Evolutionary conservation across 2,329 filamentous ascomycete genomes (phyloP).

Genomic region (Venturia effusa): DNA sequence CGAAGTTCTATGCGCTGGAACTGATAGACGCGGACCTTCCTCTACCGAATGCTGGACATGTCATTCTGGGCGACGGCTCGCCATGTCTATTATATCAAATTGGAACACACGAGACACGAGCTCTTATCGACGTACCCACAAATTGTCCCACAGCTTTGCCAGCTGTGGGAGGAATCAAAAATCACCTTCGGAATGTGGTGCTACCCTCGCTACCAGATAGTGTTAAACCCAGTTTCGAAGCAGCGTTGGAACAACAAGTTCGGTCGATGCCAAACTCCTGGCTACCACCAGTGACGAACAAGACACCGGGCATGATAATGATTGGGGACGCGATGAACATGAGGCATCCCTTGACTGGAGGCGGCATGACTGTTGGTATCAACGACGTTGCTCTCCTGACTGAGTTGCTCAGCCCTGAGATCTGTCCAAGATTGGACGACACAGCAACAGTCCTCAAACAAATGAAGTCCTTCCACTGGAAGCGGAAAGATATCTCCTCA

Average conservation of each 20-base stretch:
- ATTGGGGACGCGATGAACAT: constrained; percentile 97
- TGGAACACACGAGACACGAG: constrained; percentile 84
- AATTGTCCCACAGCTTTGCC: constrained; percentile 62
- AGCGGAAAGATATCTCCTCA: constrained; percentile 66
- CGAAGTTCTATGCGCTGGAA: constrained; percentile 89
- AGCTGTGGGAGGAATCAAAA: constrained; percentile 70
- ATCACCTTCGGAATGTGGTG: constrained; percentile 69
- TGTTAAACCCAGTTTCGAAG: constrained; percentile 62
- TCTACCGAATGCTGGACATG: constrained; percentile 67
- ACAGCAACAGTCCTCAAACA: constrained; percentile 53
- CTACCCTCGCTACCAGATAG: constrained; percentile 64
- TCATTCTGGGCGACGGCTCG: constrained; percentile 66
- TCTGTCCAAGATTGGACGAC: constrained; percentile 60
- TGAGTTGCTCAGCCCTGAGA: constrained; percentile 58
- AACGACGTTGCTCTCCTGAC: constrained; percentile 78
- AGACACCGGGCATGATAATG: constrained; percentile 61
- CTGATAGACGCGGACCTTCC: constrained; percentile 79
- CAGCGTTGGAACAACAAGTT: constrained; percentile 67
- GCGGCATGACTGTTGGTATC: constrained; percentile 96
- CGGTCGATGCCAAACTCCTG: constrained; percentile 95
- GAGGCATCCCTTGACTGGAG: constrained; percentile 95
- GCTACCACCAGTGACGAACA: constrained; percentile 69
- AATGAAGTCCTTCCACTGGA: constrained; percentile 74
- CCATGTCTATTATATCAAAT: constrained; percentile 95
- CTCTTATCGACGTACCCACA: constrained; percentile 77